Base-by-base conservation (phyloP, 148 eudicot species). In the Suaeda aralocaspica region DNA sequence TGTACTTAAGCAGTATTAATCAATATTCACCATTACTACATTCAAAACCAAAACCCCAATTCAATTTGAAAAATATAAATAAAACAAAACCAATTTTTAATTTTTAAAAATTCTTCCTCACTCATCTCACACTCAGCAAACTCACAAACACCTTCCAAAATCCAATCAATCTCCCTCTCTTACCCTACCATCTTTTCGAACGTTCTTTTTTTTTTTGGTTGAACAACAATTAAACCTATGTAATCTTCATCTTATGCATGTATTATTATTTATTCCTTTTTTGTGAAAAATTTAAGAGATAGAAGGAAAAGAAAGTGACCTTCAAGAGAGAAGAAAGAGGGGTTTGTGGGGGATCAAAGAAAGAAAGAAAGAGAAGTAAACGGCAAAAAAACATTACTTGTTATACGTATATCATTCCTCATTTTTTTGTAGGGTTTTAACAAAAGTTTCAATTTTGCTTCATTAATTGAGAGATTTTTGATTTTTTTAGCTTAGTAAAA, bases 351-450 rank as follows among this genome's bases (percentile, higher is more conserved):
- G 73, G 73, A 59, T 77, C 68, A 68, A 77, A 74, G 71, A 71
- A 74, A 77, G 72, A 68, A 66, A 78, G 66, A n/a, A n/a, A n/a
- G n/a, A n/a, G n/a, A 55, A 80, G 75, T 74, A 80, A 80, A 80
- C n/a, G n/a, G 79, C 82, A n/a, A 73, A 51, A 74, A 59, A 58
- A 42, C 52, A 74, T 73, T n/a, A 31, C 41, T 62, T 42, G 29
- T 62, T 46, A 25, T 39, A 53, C 50, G 36, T 19, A 34, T 28
- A 26, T 41, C 60, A 25, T 28, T 29, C n/a, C 18, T 25, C 57
- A 28, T 55, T 25, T 60, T 71, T 60, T 60, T 60, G 24, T 53
- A 41, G 30, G 65, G 46, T 34, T 18, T 16, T 59, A n/a, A n/a
- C n/a, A n/a, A n/a, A n/a, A n/a, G n/a, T n/a, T n/a, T n/a, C n/a